Conservation (phyloP, 2,329 filamentous ascomycete species). For the Coniochaeta sp. region DNA sequence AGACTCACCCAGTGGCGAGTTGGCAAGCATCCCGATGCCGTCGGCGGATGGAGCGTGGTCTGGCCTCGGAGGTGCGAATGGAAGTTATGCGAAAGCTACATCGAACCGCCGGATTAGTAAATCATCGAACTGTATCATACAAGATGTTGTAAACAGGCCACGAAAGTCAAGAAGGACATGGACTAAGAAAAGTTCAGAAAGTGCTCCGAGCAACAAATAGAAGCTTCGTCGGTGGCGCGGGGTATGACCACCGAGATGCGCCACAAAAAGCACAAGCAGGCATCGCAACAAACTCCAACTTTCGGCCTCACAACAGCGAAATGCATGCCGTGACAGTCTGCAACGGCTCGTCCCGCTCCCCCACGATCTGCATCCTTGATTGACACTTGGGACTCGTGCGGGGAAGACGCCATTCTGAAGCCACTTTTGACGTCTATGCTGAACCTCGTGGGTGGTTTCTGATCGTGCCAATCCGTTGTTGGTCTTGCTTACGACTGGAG, state of each 20-base stretch:
- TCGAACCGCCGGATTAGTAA: no score
- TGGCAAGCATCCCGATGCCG: no score
- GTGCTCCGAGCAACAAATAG: no score
- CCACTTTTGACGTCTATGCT: neutral
- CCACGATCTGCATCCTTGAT: neutral
- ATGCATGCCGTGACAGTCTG: neutral
- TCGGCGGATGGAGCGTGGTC: no score
- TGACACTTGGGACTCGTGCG: neutral
- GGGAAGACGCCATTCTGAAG: neutral
- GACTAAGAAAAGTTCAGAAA: no score
- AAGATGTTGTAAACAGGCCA: no score
- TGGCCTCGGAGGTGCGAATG: no score
- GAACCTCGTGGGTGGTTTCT: neutral
- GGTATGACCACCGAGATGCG: neutral
- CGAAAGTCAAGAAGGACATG: no score
- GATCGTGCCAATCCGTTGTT: no score
- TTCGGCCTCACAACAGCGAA: constrained; percentile 2
- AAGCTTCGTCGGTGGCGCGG: neutral
- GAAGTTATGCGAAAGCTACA: no score
- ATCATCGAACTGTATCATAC: no score
- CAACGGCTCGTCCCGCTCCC: neutral
- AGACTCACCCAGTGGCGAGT: no score
- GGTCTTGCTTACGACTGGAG: neutral
- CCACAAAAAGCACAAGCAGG: neutral
- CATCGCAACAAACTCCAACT: neutral